Evolutionary conservation across 768 basidiomycete genomes (phyloP).

Genomic region (Lactarius indigo): DNA sequence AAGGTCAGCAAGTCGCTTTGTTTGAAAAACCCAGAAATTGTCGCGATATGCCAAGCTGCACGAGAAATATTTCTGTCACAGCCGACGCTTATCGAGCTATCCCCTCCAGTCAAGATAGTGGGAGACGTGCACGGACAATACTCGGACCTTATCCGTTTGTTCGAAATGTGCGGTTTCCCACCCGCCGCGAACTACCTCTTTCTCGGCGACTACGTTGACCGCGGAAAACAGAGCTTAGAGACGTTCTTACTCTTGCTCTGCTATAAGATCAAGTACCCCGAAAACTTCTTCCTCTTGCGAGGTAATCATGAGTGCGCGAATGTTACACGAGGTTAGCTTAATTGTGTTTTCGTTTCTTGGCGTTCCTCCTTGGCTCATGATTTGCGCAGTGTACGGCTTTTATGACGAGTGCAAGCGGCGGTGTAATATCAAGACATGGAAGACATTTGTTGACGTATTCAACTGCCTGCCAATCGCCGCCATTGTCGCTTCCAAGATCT

Average conservation of each 20-base stretch:
- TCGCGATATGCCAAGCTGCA: conserved; percentile 89
- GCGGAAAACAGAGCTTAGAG: conserved; percentile 97
- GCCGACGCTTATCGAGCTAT: conserved; percentile 94
- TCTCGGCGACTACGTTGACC: conserved; percentile 97
- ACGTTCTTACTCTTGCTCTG: conserved; percentile 95
- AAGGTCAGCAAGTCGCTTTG: conserved; percentile 96
- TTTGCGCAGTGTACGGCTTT: conserved; percentile 86
- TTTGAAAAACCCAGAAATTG: conserved; percentile 95
- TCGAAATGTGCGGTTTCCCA: conserved; percentile 99
- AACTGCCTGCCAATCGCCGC: conserved; percentile 98
- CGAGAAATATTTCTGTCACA: conserved; percentile 95
- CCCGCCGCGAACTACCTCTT: conserved; percentile 97
- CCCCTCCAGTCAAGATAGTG: conserved; percentile 98
- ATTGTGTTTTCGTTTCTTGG: conserved; percentile 4
- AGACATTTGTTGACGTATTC: conserved; percentile 99
- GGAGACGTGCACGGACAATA: conserved; percentile 99
- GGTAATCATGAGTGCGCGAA: conserved; percentile 99
- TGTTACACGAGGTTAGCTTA: conserved; percentile 85
- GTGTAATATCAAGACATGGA: conserved; percentile 99
- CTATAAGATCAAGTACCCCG: conserved; percentile 99
- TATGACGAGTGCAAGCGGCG: conserved; percentile 99
- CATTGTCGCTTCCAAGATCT: conserved; percentile 98
- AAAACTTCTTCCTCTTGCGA: conserved; percentile 97
- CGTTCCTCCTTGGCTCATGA: conserved; percentile 14
- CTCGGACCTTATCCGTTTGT: conserved; percentile 94